Base-by-base conservation (phyloP, 1,139 yeast species). In the Zygosaccharomyces sapae region DNA sequence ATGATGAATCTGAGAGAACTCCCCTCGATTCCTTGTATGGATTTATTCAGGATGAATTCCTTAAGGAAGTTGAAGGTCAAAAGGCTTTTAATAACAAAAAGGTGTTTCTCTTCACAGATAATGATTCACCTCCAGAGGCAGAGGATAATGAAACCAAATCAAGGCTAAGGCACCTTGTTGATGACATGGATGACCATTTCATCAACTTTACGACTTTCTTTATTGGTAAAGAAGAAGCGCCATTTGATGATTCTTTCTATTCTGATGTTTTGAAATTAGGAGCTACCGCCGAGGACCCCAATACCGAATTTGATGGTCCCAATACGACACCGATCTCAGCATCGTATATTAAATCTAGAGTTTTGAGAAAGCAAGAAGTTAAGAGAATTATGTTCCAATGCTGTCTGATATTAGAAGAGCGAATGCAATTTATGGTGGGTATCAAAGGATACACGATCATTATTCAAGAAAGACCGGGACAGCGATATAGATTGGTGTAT, bases 201-300 rank as follows among this genome's bases (percentile, higher is more conserved):
- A 79, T 85, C 27, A 69, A 68, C n/a, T 74, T 89, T 13, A 70
- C 72, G 19, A 95, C 97, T 0, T 74, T 86, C 45, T 81, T 89
- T 57, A 63, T 88, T 34, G 70, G 74, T 4, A 57, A 62, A 22
- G 52, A 63, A 3, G 56, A 55, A 2, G 53, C 55, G 18, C 59
- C 68, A 2, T 85, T 86, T 59, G 75, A 83, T 58, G 67, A 76
- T 48, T 55, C 71, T 4, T 70, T 74, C 39, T 88, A 77, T 61
- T 76, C 80, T 55, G 83, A 81, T 47, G 70, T 81, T 24, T 74
- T 83, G 51, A 59, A 67, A 24, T 52, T 69, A 24, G 61, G 59
- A 2, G 53, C 61, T 0, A 44, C 44, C 38, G 36, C 45, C n/a
- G 45, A 41, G 7, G 22, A 34, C 20, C 13, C 25, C 19, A 53